phyloP scores from a whole-genome alignment of 768 basidiomycete genomes.

The Kwoniella sp. region DNA sequence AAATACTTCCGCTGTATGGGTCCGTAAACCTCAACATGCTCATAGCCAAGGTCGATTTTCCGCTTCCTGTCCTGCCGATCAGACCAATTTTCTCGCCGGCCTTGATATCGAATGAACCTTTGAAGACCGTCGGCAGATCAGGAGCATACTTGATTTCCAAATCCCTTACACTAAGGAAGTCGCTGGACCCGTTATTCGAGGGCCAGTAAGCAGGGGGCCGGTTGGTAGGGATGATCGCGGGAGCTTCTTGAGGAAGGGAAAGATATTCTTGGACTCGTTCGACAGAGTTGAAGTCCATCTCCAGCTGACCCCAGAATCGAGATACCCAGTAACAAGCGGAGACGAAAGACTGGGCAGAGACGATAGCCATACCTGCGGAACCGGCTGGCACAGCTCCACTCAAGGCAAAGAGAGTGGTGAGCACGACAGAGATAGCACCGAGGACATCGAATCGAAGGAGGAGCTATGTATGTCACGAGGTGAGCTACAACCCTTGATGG shows the following conservation, averaged over 20 bases:
- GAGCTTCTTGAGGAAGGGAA: conserved; percentile 82
- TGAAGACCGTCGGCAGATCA: conserved; percentile 78
- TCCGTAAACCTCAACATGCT: conserved; percentile 82
- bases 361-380: conserved; percentile 65
- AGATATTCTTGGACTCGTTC: conserved; percentile 92
- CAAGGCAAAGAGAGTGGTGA: conserved; percentile 76
- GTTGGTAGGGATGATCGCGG: conserved; percentile 69
- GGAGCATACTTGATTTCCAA: conserved; percentile 80
- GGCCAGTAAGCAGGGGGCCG: conserved; percentile 93
- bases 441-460: conserved; percentile 78
- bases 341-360: conserved; percentile 70
- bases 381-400: conserved; percentile 60
- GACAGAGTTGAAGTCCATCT: conserved; percentile 65
- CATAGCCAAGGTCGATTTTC: conserved; percentile 71
- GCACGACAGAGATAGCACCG: conserved; percentile 71
- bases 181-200: conserved; percentile 64
- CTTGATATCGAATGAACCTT: conserved; percentile 70
- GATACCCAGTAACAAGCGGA: conserved; percentile 55
- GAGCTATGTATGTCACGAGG: conserved; percentile 58
- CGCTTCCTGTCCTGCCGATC: conserved; percentile 71
- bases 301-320: conserved; percentile 53
- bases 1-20: conserved; percentile 70
- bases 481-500: background rate
- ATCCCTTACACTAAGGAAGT: conserved; percentile 70
- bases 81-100: conserved; percentile 76